phyloP scores from a whole-genome alignment of 805 yeast genomes.

The Saccharomyces cerevisiae region DNA sequence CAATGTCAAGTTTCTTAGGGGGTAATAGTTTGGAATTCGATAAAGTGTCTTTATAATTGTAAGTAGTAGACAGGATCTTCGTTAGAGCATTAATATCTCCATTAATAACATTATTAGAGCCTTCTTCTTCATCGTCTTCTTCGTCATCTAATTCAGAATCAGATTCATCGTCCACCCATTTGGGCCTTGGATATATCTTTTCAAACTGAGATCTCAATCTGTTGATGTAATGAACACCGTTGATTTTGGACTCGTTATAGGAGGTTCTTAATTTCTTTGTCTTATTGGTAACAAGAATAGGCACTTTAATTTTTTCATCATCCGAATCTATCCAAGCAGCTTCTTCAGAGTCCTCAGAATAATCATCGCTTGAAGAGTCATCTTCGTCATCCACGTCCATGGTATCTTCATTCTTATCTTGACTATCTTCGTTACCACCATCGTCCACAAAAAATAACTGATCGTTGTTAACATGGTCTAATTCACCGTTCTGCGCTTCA shows the following conservation, averaged over 20 bases:
- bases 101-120: conserved; percentile 24
- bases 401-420: conserved; percentile 20
- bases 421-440: conserved; percentile 20
- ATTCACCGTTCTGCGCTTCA: conserved; percentile 22
- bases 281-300: conserved; percentile 51
- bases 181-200: conserved; percentile 72
- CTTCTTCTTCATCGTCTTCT: conserved; percentile 27
- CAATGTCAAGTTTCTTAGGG: conserved; percentile 60
- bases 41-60: conserved; percentile 30
- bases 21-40: conserved; percentile 53
- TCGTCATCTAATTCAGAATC: conserved; percentile 26
- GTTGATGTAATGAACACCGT: conserved; percentile 51
- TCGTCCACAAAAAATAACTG: conserved; percentile 21
- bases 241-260: conserved; percentile 43
- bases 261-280: conserved; percentile 63
- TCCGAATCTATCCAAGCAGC: conserved; percentile 86
- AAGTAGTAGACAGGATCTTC: conserved; percentile 33
- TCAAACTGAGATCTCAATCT: conserved; percentile 67
- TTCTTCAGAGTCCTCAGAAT: conserved; percentile 26
- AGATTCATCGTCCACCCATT: conserved; percentile 51
- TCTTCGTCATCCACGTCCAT: conserved; percentile 38
- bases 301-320: conserved; percentile 64
- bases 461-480: conserved; percentile 21
- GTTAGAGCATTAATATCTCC: conserved; percentile 37
- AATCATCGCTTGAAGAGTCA: conserved; percentile 26